These are phyloP conservation scores for Malassezia obtusa DNA, from an alignment of 1,284 basidiomycete species.

Conservation along the genomic window DNA sequence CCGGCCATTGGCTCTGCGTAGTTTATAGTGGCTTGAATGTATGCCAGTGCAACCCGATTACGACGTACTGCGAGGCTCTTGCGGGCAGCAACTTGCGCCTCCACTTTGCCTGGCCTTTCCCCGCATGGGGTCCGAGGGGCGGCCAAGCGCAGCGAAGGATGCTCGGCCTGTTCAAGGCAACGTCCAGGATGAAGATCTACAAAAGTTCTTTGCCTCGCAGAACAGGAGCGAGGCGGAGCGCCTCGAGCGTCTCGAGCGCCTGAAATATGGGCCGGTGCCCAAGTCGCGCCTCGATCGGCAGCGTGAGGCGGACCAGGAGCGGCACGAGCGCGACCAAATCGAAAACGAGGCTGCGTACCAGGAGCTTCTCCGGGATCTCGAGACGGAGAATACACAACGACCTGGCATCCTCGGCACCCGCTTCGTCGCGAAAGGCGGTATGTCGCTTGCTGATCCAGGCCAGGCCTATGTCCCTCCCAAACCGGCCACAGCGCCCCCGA, in stretches of 20 bases:
- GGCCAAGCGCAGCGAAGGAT: neutral
- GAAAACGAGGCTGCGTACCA: conserved; percentile 30
- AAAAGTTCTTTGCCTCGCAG: neutral
- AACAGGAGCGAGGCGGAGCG: neutral
- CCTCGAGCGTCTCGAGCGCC: neutral
- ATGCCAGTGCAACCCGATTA: conserved; percentile 15
- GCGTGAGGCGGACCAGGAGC: conserved; percentile 30
- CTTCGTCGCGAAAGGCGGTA: conserved; percentile 29
- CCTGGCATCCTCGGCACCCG: neutral
- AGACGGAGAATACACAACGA: conserved; percentile 7
- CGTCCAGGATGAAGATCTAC: neutral
- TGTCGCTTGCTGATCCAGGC: neutral
- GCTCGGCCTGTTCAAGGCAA: neutral
- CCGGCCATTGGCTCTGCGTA: neutral
- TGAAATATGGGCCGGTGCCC: neutral
- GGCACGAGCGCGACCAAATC: conserved; percentile 26
- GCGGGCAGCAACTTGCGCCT: no score
- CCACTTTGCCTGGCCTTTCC: neutral
- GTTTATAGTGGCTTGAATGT: conserved; percentile 9
- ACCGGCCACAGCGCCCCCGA: no score
- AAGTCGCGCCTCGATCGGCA: conserved; percentile 8
- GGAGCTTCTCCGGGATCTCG: conserved; percentile 34
- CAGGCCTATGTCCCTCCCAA: neutral
- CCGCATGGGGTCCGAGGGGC: neutral
- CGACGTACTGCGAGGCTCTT: no score